These are phyloP conservation scores for Bretschneidera sinensis DNA, from an alignment of 345 rosid species.

Conservation along the genomic window DNA sequence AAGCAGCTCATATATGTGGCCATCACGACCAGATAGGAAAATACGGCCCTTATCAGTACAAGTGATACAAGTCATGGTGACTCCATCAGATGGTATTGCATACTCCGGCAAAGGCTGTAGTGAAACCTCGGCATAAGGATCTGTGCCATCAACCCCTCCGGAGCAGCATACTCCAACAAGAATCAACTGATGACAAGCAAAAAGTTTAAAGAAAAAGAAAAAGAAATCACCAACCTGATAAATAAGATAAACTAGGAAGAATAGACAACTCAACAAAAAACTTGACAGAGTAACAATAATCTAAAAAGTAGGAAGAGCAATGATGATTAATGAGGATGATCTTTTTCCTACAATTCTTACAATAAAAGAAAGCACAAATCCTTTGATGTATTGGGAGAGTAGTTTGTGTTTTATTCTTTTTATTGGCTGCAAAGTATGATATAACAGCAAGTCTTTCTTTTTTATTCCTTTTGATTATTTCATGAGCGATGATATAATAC, in stretches of 20 bases:
- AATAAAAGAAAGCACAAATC: too few species aligned
- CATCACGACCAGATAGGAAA: slow-evolving; percentile 93
- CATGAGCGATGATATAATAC: too few species aligned
- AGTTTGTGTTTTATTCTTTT: too few species aligned
- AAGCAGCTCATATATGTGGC: slow-evolving; percentile 79
- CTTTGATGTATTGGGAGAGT: too few species aligned
- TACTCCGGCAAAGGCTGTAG: slow-evolving; percentile 90
- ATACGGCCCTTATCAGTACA: slow-evolving; percentile 85
- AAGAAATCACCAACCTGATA: slow-evolving; percentile 11
- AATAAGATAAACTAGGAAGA: slow-evolving; percentile 4
- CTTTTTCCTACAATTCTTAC: too few species aligned
- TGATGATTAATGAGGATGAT: background rate
- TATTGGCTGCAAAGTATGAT: too few species aligned
- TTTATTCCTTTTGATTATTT: too few species aligned
- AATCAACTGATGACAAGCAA: slow-evolving; percentile 57
- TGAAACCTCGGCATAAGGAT: slow-evolving; percentile 92
- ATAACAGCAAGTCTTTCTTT: too few species aligned
- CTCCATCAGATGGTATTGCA: slow-evolving; percentile 83
- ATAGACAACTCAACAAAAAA: slow-evolving; percentile 1
- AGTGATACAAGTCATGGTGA: slow-evolving; percentile 82
- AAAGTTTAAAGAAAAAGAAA: slow-evolving; percentile 18
- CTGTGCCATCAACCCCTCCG: slow-evolving; percentile 70
- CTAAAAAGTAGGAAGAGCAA: too few species aligned
- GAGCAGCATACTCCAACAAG: slow-evolving; percentile 96
- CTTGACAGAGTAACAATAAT: background rate